phyloP scores from a whole-genome alignment of 352 stramenopile genomes.

The Globisporangium ultimum region DNA sequence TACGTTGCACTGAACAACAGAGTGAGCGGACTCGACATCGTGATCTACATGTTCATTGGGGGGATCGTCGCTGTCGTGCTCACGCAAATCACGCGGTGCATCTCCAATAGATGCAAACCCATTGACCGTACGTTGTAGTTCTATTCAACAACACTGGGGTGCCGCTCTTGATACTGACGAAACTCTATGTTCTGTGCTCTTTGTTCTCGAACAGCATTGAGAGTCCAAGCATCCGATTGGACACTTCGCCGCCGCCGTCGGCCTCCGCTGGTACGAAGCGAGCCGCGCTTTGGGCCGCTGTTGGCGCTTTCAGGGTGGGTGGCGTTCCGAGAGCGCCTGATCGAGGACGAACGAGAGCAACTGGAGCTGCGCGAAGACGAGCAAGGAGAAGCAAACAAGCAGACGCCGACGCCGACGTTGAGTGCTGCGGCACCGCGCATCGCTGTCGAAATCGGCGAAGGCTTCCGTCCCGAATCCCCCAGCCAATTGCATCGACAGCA shows the following conservation, averaged over 20 bases:
- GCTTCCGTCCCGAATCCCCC: background rate
- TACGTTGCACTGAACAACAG: background rate
- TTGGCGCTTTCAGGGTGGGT: background rate
- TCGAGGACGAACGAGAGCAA: background rate
- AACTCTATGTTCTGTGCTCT: too few species aligned
- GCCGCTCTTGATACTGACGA: too few species aligned
- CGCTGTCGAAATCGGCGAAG: background rate
- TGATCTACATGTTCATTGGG: background rate
- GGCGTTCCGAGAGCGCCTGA: background rate
- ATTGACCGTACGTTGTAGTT: background rate
- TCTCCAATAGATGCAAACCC: conserved; percentile 1
- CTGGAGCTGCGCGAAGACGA: background rate
- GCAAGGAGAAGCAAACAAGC: background rate
- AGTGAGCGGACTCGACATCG: background rate
- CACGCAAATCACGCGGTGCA: background rate
- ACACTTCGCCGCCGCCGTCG: background rate
- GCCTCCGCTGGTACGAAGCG: background rate
- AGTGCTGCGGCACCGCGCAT: background rate
- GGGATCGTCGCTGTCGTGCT: background rate
- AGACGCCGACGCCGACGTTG: background rate
- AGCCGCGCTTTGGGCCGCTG: background rate
- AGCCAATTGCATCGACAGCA: background rate
- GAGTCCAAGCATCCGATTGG: background rate
- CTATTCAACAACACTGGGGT: too few species aligned
- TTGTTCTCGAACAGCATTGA: background rate